Conservation (phyloP, 352 stramenopile species). For the Phytophthora niederhauseri region DNA sequence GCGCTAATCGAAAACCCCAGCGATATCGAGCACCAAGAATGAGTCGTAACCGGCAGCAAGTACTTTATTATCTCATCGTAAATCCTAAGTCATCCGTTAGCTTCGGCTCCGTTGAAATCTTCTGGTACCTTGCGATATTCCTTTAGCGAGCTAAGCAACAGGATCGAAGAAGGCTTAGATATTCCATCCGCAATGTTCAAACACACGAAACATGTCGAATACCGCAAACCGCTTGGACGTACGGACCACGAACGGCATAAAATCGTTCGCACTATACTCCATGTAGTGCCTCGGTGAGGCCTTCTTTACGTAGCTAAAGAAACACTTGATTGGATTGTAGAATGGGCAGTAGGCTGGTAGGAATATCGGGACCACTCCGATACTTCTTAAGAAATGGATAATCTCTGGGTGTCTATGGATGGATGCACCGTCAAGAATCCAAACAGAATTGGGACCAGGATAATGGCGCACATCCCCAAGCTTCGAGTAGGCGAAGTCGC, state of each 20-base stretch:
- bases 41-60: neutral
- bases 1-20: neutral
- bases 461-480: slow-evolving; percentile 7
- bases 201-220: neutral
- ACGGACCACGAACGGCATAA: neutral
- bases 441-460: slow-evolving; percentile 26
- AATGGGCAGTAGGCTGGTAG: too few relatives aligned
- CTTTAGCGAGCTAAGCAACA: neutral
- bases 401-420: slow-evolving; percentile 35
- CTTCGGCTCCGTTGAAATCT: neutral
- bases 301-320: neutral
- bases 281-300: neutral
- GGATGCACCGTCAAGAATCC: slow-evolving; percentile 34
- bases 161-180: slow-evolving; percentile 1
- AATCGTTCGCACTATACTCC: neutral
- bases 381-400: slow-evolving; percentile 18
- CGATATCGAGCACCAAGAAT: neutral
- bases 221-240: neutral
- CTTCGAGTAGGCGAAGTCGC: slow-evolving; percentile 7
- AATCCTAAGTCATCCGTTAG: neutral
- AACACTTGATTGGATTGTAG: too few relatives aligned
- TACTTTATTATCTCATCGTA: slow-evolving; percentile 1
- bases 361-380: too few relatives aligned
- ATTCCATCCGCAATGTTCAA: neutral
- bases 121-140: slow-evolving; percentile 4